Evolutionary conservation across 352 stramenopile genomes (phyloP).

Genomic region (Phytophthora kernoviae): DNA sequence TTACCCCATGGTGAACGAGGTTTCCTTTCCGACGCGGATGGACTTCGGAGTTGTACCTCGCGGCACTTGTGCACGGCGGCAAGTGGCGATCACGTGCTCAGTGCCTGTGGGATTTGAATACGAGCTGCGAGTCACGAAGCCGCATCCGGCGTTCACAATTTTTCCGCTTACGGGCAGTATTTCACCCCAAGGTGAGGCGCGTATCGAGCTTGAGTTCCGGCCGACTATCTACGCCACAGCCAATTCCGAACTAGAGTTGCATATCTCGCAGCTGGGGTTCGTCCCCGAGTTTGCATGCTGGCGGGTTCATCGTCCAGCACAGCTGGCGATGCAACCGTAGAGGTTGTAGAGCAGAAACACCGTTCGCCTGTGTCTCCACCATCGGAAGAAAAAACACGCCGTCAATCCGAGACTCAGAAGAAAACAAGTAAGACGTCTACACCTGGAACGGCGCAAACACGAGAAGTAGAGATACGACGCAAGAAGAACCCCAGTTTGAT

Average conservation of each 20-base stretch:
- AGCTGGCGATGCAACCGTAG: conserved; percentile 2
- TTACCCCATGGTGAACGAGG: conserved; percentile 86
- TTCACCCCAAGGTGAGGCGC: conserved; percentile 60
- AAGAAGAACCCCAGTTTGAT: conserved; percentile 12
- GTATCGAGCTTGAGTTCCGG: conserved; percentile 80
- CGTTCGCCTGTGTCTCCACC: conserved; percentile 2
- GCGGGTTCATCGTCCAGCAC: conserved; percentile 61
- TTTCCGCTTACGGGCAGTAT: conserved; percentile 75
- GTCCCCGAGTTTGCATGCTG: conserved; percentile 63
- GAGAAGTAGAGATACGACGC: conserved; percentile 9
- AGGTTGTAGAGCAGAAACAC: conserved; percentile 5
- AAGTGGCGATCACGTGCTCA: conserved; percentile 65
- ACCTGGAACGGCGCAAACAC: conserved; percentile 1
- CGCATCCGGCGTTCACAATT: conserved; percentile 80
- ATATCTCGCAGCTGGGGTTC: conserved; percentile 84
- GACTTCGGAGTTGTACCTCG: conserved; percentile 82
- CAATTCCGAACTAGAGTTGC: conserved; percentile 65
- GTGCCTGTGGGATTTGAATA: conserved; percentile 92
- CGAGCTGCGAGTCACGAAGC: conserved; percentile 62
- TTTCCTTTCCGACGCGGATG: conserved; percentile 74
- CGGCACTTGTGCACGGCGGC: conserved; percentile 41
- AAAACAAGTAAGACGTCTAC: conserved; percentile 11
- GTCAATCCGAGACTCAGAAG: conserved; percentile 2
- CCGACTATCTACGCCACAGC: conserved; percentile 70
- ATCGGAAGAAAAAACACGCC: conserved; percentile 12